These are phyloP conservation scores for Fonsecaea erecta DNA, from an alignment of 2,329 filamentous ascomycete species.

Conservation along the genomic window DNA sequence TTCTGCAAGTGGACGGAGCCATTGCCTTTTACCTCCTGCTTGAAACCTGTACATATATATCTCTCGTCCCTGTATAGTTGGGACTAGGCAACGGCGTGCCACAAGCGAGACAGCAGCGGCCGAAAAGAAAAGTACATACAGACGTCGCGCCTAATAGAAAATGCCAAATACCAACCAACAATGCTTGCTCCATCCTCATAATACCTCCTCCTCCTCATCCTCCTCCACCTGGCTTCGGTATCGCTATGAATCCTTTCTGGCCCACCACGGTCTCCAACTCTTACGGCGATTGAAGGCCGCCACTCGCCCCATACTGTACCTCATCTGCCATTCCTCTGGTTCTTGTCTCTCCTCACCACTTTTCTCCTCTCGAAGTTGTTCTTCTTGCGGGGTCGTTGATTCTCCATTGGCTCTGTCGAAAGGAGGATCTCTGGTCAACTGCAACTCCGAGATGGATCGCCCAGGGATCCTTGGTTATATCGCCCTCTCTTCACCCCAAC, in stretches of 20 bases:
- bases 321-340: neutral
- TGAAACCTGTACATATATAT: conserved; percentile 12
- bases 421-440: neutral
- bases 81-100: neutral
- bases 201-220: neutral
- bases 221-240: neutral
- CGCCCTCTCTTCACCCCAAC: neutral
- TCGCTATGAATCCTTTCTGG: neutral
- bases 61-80: neutral
- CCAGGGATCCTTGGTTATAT: neutral
- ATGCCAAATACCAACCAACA: neutral
- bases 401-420: conserved; percentile 14
- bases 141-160: neutral
- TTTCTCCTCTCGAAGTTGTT: conserved; percentile 18
- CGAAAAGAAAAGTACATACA: neutral
- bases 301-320: conserved; percentile 1
- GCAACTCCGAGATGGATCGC: conserved; percentile 6
- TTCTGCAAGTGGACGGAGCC: conserved; percentile 1
- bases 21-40: conserved; percentile 3
- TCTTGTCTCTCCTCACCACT: conserved; percentile 10
- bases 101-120: neutral
- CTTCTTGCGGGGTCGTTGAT: conserved; percentile 7
- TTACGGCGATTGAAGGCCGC: neutral
- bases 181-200: neutral
- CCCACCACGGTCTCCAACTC: neutral